A percentile compares a stretch with the other conserved stretches of the same genome.
These are phyloP conservation scores for Solanum sparsipilum DNA, from an alignment of 257 asterid genomes.

Conservation along the genomic window DNA sequence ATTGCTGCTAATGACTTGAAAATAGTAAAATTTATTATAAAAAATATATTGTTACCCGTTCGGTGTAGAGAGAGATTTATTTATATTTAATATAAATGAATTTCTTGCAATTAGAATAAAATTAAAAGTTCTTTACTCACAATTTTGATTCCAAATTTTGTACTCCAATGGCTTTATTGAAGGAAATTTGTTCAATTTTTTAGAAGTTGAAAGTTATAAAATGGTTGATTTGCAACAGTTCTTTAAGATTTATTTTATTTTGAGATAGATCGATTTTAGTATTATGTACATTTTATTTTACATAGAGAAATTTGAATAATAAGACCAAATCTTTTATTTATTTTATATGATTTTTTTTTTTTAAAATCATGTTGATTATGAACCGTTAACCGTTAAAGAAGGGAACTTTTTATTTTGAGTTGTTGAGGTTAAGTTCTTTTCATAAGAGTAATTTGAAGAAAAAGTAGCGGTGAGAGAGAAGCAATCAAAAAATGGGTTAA, in stretches of 20 bases:
- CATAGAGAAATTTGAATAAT: background rate
- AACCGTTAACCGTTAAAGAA: background rate
- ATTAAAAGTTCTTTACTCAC: no score
- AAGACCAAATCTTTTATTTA: background rate
- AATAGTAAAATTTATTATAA: no score
- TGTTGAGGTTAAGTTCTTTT: background rate
- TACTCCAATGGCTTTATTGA: background rate
- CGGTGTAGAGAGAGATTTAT: no score
- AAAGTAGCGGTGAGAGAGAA: background rate
- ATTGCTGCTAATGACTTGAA: no score
- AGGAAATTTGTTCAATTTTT: background rate
- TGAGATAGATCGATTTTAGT: background rate
- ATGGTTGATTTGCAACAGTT: background rate
- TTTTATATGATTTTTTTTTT: no score
- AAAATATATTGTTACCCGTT: no score
- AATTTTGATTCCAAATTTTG: background rate
- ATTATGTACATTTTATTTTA: background rate
- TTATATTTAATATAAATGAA: no score
- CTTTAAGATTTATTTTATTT: no score
- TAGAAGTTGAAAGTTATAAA: background rate
- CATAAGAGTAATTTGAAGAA: background rate
- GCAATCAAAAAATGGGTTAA: background rate
- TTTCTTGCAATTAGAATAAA: no score
- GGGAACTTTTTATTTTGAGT: background rate
- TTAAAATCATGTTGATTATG: background rate